Conservation (phyloP, 306 rosid genomes). For the Cicer bijugum region DNA sequence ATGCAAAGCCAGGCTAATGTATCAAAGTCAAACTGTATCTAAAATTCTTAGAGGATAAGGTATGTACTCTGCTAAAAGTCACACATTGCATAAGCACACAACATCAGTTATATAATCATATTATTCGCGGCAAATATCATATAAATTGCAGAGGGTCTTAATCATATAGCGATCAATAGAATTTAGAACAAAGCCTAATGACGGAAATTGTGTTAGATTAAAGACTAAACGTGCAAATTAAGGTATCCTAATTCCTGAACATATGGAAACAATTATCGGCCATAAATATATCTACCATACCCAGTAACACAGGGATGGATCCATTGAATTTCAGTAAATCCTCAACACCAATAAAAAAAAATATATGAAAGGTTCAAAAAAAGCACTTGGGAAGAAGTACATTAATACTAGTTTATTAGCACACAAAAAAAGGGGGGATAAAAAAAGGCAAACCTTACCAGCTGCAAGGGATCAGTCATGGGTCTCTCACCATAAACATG, state of each 20-base stretch:
- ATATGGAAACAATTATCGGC: constrained; percentile 29
- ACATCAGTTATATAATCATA: constrained; percentile 38
- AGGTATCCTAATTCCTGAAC: constrained; percentile 27
- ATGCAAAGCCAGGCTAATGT: constrained; percentile 13
- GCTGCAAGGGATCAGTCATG: constrained; percentile 72
- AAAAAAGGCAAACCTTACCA: constrained; percentile 67
- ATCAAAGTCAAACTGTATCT: constrained; percentile 7
- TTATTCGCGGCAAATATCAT: background rate
- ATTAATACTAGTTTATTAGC: constrained; percentile 27
- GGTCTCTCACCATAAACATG: constrained; percentile 56
- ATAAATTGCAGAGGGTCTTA: background rate
- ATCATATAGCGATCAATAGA: background rate
- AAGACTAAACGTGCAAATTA: constrained; percentile 9
- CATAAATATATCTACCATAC: background rate
- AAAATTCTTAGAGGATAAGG: constrained; percentile 6
- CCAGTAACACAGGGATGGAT: constrained; percentile 10
- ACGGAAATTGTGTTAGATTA: background rate
- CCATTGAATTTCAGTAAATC: constrained; percentile 11
- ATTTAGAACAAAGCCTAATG: constrained; percentile 3
- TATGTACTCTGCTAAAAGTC: constrained; percentile 26
- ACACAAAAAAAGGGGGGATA: background rate
- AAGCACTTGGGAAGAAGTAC: constrained; percentile 34
- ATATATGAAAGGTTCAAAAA: background rate
- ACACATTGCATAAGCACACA: constrained; percentile 19
- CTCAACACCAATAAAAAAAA: background rate